Evolutionary conservation across 2,329 filamentous ascomycete genomes (phyloP), one percentile per base, ranked within the genome.

Genomic region (Hirsutella thompsonii): DNA sequence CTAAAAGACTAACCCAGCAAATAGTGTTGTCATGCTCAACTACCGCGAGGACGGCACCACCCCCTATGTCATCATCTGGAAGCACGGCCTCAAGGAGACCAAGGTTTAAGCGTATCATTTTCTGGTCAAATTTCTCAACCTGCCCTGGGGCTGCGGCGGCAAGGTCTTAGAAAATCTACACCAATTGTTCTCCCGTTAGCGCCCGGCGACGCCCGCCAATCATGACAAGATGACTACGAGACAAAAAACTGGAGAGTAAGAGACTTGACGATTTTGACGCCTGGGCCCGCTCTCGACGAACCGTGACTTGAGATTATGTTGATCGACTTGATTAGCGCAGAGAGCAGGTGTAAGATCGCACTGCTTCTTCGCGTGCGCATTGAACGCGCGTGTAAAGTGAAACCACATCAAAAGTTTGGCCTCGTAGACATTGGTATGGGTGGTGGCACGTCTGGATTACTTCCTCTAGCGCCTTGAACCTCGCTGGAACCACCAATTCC

Each of bases 1-100:
- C n/a, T n/a, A n/a, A 38, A 19, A 28, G 38, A 44, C 46, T 49
- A 28, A 46, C 42, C 41, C 38, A 21, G 5, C 34, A 2, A 39
- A 20, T 48, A 89, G 84, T 79, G 73, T 94, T 55, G 73, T 89
- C 51, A 84, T 95, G 52, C 83, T 95, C 61, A 93, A 95, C 77
- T 98, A 94, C 79, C 90, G 92, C 56, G 89, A 94, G 64, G 92
- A 96, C 56, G 92, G 92, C 64, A 65, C 82, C 53, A 96, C 90
- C 42, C 92, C 92, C 46, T 98, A 76, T 62, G 73, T 94, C 56
- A 83, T 79, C 52, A 69, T 93, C 70, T 96, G 89, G 90, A 95
- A 96, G 79, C 83, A 95, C 70, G 92, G 90, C 59, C 68, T 96
- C 50, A 72, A 69, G 54, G 81, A 83, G 71, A 79, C 79, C 74